Percentiles rank a stretch among this genome's conserved stretches.
phyloP scores from a whole-genome alignment of 2,329 filamentous ascomycete species.

The Macrophomina tecta region DNA sequence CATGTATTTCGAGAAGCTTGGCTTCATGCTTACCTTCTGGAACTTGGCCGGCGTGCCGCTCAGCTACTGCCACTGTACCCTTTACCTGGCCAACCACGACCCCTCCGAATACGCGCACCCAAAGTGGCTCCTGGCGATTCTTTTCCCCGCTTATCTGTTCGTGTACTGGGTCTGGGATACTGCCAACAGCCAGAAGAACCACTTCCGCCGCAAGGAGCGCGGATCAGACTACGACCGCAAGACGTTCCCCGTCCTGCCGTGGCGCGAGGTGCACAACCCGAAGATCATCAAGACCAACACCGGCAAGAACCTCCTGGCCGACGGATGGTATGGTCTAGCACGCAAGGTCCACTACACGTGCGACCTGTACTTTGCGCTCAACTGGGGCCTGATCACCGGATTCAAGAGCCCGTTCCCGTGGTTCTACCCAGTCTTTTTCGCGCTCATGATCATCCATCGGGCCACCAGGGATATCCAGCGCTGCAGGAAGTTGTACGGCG shows the following conservation, averaged over 20 bases:
- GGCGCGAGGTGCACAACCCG: conserved; percentile 82
- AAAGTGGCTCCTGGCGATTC: conserved; percentile 65
- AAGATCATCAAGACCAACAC: conserved; percentile 74
- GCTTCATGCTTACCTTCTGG: conserved; percentile 98
- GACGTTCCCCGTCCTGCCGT: conserved; percentile 89
- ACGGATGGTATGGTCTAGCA: conserved; percentile 84
- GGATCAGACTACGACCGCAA: conserved; percentile 70
- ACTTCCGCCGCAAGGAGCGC: conserved; percentile 80
- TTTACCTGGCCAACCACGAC: conserved; percentile 85
- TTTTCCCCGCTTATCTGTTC: conserved; percentile 77
- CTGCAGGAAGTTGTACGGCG: conserved; percentile 79
- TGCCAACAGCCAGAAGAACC: conserved; percentile 91
- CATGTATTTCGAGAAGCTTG: conserved; percentile 97
- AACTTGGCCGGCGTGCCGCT: conserved; percentile 90
- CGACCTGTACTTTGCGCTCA: conserved; percentile 77
- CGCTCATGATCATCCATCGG: conserved; percentile 79
- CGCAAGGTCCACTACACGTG: conserved; percentile 84
- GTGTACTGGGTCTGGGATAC: conserved; percentile 94
- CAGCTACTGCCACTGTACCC: conserved; percentile 91
- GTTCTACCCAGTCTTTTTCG: conserved; percentile 88
- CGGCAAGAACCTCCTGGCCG: conserved; percentile 78
- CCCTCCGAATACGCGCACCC: conserved; percentile 81
- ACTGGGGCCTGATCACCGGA: conserved; percentile 81
- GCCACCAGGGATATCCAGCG: conserved; percentile 76
- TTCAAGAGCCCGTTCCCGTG: conserved; percentile 84